Evolutionary conservation across 78 protist species (phyloP).

Genomic region (Cavenderia fasciculata): DNA sequence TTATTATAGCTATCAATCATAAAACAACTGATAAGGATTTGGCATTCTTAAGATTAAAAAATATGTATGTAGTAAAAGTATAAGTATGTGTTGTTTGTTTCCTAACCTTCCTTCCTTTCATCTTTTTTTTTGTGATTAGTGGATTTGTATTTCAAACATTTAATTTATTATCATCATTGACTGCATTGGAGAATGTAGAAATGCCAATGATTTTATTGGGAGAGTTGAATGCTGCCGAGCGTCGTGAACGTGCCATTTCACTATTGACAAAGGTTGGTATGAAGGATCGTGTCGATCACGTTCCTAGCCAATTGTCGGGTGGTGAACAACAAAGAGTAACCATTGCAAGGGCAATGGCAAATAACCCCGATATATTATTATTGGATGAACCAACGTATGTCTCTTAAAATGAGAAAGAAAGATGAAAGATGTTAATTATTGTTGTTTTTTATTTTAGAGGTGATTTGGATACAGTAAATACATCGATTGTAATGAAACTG

Average conservation of each 20-base stretch:
- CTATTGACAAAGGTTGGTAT: constrained; percentile 84
- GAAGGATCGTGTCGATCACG: constrained; percentile 89
- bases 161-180: constrained; percentile 94
- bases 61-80: too few species aligned
- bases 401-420: background rate
- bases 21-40: constrained; percentile 89
- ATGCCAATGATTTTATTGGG: constrained; percentile 96
- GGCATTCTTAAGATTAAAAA: constrained; percentile 85
- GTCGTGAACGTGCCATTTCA: constrained; percentile 74
- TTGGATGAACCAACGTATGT: constrained; percentile 96
- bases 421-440: background rate
- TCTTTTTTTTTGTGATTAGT: background rate
- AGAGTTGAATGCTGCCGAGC: constrained; percentile 65
- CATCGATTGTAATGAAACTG: constrained; percentile 90
- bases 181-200: constrained; percentile 96
- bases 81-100: background rate
- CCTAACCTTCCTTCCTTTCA: background rate
- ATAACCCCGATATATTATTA: constrained; percentile 91
- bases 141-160: constrained; percentile 98
- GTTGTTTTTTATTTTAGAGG: too few species aligned
- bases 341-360: constrained; percentile 96
- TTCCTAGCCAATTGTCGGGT: constrained; percentile 94
- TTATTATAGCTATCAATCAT: constrained; percentile 4
- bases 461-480: constrained; percentile 95
- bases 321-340: constrained; percentile 98